Evolutionary conservation across 306 rosid species (phyloP).

Genomic region (cucumber (Cucumis sativus)): DNA sequence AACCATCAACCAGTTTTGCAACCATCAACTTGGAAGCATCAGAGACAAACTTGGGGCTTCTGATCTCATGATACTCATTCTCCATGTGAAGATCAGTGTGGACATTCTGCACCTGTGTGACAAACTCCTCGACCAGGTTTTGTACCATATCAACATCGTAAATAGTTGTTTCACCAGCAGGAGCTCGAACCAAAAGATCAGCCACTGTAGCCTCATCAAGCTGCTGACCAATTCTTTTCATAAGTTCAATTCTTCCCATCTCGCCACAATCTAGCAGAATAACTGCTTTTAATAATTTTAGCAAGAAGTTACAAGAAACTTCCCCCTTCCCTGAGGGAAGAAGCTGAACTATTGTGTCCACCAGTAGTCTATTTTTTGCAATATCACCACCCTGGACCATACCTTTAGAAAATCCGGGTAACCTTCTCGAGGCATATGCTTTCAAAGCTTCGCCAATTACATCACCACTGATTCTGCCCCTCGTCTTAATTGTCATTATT

Average conservation of each 20-base stretch:
- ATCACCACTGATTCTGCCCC: constrained; percentile 38
- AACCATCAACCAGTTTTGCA: constrained; percentile 78
- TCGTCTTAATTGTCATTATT: constrained; percentile 43
- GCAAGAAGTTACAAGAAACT: constrained; percentile 50
- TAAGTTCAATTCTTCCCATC: constrained; percentile 38
- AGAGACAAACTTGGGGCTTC: constrained; percentile 42
- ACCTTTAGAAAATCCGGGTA: constrained; percentile 60
- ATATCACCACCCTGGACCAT: constrained; percentile 53
- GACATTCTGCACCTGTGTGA: constrained; percentile 25
- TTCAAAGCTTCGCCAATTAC: constrained; percentile 75
- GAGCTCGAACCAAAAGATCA: constrained; percentile 46
- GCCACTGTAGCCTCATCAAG: constrained; percentile 69
- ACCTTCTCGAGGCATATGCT: constrained; percentile 56
- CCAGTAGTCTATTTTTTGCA: constrained; percentile 33
- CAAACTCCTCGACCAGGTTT: constrained; percentile 64
- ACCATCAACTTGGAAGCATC: constrained; percentile 52
- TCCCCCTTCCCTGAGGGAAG: constrained; percentile 45
- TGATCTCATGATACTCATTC: constrained; percentile 52
- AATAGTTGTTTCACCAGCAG: constrained; percentile 27
- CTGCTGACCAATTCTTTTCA: constrained; percentile 53
- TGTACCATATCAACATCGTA: constrained; percentile 60
- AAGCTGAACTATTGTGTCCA: constrained; percentile 50
- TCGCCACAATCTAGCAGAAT: constrained; percentile 48
- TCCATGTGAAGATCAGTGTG: constrained; percentile 32
- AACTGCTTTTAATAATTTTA: constrained; percentile 49